phyloP scores from a whole-genome alignment of 768 basidiomycete genomes.

The Lepiota venenata region DNA sequence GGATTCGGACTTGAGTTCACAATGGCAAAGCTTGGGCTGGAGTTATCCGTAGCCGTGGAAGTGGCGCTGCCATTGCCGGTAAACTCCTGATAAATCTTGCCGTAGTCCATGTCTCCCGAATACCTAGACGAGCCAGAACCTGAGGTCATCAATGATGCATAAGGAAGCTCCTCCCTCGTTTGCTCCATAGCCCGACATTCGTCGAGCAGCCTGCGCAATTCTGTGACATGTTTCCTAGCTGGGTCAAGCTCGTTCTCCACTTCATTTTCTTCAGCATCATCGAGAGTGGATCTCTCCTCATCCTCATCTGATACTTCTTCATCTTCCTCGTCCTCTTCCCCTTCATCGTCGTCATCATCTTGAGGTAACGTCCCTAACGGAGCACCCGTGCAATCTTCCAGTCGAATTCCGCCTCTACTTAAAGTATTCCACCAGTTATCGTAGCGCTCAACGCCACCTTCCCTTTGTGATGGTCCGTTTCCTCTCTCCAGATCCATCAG shows the following conservation, averaged over 20 bases:
- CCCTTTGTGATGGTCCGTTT: slow-evolving; percentile 42
- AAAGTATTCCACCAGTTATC: slow-evolving; percentile 66
- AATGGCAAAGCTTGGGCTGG: no score
- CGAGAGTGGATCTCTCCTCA: slow-evolving; percentile 15
- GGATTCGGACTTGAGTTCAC: neutral
- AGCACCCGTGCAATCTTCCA: slow-evolving; percentile 78
- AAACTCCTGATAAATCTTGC: slow-evolving; percentile 2
- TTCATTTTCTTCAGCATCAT: slow-evolving; percentile 25
- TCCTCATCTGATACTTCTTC: slow-evolving; percentile 23
- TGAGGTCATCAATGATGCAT: slow-evolving; percentile 15
- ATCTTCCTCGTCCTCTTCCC: slow-evolving; percentile 27
- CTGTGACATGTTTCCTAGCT: slow-evolving; percentile 15
- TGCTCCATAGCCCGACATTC: slow-evolving; percentile 54
- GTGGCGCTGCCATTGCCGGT: slow-evolving; percentile 1
- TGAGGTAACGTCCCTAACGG: slow-evolving; percentile 50
- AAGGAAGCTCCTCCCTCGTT: slow-evolving; percentile 37
- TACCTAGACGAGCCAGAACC: neutral
- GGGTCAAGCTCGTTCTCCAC: slow-evolving; percentile 19
- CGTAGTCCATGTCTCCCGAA: slow-evolving; percentile 8
- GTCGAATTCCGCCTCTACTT: slow-evolving; percentile 41
- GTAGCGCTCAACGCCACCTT: slow-evolving; percentile 53
- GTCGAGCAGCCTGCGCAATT: slow-evolving; percentile 49
- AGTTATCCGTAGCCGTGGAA: neutral
- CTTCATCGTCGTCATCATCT: slow-evolving; percentile 26
- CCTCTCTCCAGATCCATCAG: slow-evolving; percentile 53